These are phyloP conservation scores for Pyrus hybrid DNA, from an alignment of 331 rosid species.

Conservation along the genomic window DNA sequence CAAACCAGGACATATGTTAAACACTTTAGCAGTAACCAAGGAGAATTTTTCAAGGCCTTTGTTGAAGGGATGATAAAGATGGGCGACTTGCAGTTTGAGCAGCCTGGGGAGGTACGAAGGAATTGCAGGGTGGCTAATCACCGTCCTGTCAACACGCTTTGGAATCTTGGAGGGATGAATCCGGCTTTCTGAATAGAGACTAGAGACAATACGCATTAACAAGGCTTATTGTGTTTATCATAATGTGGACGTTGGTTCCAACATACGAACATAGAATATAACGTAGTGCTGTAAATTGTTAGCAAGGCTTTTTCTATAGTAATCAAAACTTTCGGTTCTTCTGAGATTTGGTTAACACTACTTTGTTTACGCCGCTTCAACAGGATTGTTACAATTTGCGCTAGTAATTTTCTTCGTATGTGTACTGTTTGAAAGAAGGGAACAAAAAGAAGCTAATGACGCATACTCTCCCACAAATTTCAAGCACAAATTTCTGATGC, in stretches of 20 bases:
- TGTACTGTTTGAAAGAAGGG: neutral
- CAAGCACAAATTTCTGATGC: neutral
- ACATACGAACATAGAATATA: neutral
- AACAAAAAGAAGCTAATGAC: neutral
- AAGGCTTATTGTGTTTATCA: neutral
- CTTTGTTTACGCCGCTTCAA: no score
- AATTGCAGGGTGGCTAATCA: constrained; percentile 60
- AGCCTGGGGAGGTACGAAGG: constrained; percentile 68
- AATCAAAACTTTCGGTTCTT: neutral
- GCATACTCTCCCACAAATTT: neutral
- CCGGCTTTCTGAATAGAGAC: neutral
- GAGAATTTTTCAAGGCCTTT: constrained; percentile 47
- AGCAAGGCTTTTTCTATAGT: neutral
- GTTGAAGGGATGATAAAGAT: constrained; percentile 70
- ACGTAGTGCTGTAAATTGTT: neutral
- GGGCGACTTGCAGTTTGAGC: constrained; percentile 71
- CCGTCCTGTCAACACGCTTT: neutral
- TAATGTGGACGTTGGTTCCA: constrained; percentile 6
- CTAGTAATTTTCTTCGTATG: neutral
- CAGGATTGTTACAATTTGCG: no score
- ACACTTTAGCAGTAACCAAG: constrained; percentile 35
- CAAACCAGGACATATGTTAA: constrained; percentile 39
- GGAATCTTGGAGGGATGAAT: neutral
- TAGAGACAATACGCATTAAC: neutral
- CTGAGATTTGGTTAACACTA: no score